These are phyloP conservation scores for Sisymbrium irio DNA, from an alignment of 345 rosid species.

Conservation along the genomic window DNA sequence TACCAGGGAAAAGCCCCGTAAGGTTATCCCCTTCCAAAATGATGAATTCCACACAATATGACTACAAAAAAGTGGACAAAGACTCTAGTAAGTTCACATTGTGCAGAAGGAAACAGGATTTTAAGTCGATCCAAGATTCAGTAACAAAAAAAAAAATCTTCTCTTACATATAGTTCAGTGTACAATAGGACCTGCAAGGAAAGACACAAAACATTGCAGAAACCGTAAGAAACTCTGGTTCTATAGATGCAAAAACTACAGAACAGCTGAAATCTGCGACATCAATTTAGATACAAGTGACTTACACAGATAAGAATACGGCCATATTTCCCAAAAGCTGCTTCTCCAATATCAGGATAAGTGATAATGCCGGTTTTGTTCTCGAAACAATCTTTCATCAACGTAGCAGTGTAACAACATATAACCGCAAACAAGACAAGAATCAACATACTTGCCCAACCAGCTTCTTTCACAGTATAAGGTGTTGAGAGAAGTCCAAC, in stretches of 20 bases:
- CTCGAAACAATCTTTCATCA: conserved; percentile 82
- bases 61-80: conserved; percentile 43
- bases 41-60: conserved; percentile 89
- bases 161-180: conserved; percentile 79
- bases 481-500: conserved; percentile 92
- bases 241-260: conserved; percentile 2
- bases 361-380: conserved; percentile 62
- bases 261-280: background rate
- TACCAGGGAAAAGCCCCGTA: conserved; percentile 73
- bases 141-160: background rate
- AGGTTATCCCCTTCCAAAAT: conserved; percentile 94
- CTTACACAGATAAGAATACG: conserved; percentile 77
- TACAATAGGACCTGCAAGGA: conserved; percentile 68
- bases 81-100: conserved; percentile 13
- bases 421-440: conserved; percentile 52
- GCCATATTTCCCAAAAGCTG: conserved; percentile 90
- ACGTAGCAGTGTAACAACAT: conserved; percentile 85
- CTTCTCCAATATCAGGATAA: conserved; percentile 94
- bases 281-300: background rate
- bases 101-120: background rate
- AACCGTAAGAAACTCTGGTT: background rate
- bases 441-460: conserved; percentile 74
- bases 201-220: conserved; percentile 33
- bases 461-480: conserved; percentile 66
- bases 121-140: background rate